phyloP scores from a whole-genome alignment of 2,329 filamentous ascomycete species.

The Ascocoryne sarcoides region DNA sequence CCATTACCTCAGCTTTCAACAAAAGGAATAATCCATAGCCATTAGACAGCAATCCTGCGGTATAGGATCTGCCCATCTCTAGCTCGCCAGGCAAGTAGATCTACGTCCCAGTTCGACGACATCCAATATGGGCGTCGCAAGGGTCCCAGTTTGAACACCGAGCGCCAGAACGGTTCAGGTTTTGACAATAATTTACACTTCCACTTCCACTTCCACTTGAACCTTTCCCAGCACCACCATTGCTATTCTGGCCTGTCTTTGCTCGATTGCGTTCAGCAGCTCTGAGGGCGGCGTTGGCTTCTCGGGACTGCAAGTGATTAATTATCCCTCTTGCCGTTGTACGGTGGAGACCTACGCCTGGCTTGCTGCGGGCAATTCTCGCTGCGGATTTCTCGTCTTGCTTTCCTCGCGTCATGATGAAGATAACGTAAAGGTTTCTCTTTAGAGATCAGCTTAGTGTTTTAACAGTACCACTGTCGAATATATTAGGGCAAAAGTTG shows the following conservation, averaged over 20 bases:
- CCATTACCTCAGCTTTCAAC: too few species aligned
- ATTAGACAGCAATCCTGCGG: too few species aligned
- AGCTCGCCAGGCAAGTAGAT: too few species aligned
- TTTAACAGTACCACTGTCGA: too few species aligned
- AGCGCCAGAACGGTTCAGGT: slow-evolving; percentile 10
- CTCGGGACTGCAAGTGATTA: slow-evolving; percentile 9
- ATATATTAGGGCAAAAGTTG: too few species aligned
- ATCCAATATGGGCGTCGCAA: slow-evolving; percentile 10
- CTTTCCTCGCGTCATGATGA: slow-evolving; percentile 12
- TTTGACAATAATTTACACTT: slow-evolving; percentile 6
- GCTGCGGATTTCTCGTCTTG: slow-evolving; percentile 12
- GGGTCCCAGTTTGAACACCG: slow-evolving; percentile 10
- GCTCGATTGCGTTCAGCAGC: slow-evolving; percentile 12
- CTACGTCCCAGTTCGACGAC: too few species aligned
- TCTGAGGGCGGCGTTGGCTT: slow-evolving; percentile 13
- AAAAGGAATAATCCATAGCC: too few species aligned
- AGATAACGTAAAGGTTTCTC: too few species aligned
- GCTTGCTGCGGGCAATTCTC: slow-evolving; percentile 12
- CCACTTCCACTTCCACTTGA: background rate
- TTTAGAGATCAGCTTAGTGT: too few species aligned
- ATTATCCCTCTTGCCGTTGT: background rate
- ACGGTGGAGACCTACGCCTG: slow-evolving; percentile 10
- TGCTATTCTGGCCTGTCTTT: slow-evolving; percentile 1
- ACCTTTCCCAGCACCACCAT: background rate
- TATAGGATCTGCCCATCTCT: too few species aligned